A percentile compares a stretch with the other conserved stretches of the same genome.
These are phyloP conservation scores for Neoscytalidium dimidiatum DNA, from an alignment of 2,329 filamentous ascomycete species.

Conservation along the genomic window DNA sequence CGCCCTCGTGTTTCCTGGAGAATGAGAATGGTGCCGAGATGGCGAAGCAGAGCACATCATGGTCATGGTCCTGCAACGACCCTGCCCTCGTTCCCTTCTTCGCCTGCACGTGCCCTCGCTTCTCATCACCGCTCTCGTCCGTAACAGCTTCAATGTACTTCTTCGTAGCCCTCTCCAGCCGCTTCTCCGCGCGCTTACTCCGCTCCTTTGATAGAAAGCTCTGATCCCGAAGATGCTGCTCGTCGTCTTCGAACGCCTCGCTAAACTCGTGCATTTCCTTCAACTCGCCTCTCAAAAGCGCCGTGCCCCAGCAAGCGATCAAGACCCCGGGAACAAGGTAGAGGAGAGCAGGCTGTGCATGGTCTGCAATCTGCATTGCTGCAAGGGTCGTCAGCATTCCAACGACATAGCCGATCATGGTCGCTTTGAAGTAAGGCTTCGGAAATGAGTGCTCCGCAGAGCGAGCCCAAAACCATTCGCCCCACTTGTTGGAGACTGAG, in stretches of 20 bases:
- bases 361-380: conserved; percentile 75
- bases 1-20: neutral
- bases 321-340: conserved; percentile 91
- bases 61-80: neutral
- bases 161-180: conserved; percentile 21
- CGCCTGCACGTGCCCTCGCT: neutral
- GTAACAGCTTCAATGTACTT: conserved; percentile 11
- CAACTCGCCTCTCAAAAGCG: conserved; percentile 69
- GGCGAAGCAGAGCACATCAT: conserved; percentile 17
- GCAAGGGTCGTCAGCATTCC: conserved; percentile 77
- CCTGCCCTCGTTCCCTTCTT: neutral
- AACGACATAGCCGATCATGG: conserved; percentile 72
- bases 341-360: conserved; percentile 85
- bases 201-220: conserved; percentile 16
- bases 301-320: conserved; percentile 73
- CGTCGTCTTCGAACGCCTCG: conserved; percentile 59
- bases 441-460: conserved; percentile 57
- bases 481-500: conserved; percentile 70
- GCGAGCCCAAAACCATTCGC: conserved; percentile 76
- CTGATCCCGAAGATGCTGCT: conserved; percentile 25
- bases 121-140: conserved; percentile 11
- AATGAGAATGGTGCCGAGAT: conserved; percentile 9
- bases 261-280: conserved; percentile 78
- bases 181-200: conserved; percentile 21
- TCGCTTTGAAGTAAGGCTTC: conserved; percentile 83